phyloP scores from a whole-genome alignment of 805 yeast genomes.

The Komagataella pastoris region DNA sequence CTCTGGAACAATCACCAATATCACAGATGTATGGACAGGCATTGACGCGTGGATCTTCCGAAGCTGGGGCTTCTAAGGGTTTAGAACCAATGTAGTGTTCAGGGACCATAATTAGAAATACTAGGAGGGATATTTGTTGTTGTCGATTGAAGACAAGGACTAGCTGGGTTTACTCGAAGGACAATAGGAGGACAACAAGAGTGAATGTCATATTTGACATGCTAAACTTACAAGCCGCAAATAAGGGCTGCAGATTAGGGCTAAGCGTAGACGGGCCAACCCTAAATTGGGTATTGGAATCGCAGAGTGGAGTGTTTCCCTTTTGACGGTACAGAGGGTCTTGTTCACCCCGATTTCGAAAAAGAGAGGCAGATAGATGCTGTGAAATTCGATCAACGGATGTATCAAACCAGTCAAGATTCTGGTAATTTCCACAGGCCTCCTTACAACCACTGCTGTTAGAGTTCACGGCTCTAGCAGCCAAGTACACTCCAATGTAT shows the following conservation, averaged over 20 bases:
- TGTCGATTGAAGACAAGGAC: not conserved
- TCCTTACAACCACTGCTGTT: too few relatives aligned
- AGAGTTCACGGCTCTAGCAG: too few relatives aligned
- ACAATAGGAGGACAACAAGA: not conserved
- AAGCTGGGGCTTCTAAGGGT: not conserved
- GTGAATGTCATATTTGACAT: not conserved
- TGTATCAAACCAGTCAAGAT: too few relatives aligned
- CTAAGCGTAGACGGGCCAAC: too few relatives aligned
- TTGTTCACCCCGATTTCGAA: too few relatives aligned
- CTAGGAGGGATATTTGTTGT: not conserved
- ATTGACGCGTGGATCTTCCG: not conserved
- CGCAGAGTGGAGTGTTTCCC: not conserved
- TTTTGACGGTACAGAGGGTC: too few relatives aligned
- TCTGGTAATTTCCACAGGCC: too few relatives aligned
- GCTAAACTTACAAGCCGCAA: not conserved
- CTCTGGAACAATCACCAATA: slow-evolving; percentile 27
- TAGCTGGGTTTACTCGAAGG: not conserved
- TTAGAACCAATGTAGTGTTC: not conserved
- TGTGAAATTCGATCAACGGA: too few relatives aligned
- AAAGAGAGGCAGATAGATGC: too few relatives aligned
- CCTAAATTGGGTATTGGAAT: not conserved
- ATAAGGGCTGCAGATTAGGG: not conserved
- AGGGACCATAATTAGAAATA: not conserved
- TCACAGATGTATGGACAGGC: not conserved
- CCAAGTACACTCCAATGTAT: too few relatives aligned